Evolutionary conservation across 306 rosid genomes (phyloP).

Genomic region (Pachyrhizus erosus): DNA sequence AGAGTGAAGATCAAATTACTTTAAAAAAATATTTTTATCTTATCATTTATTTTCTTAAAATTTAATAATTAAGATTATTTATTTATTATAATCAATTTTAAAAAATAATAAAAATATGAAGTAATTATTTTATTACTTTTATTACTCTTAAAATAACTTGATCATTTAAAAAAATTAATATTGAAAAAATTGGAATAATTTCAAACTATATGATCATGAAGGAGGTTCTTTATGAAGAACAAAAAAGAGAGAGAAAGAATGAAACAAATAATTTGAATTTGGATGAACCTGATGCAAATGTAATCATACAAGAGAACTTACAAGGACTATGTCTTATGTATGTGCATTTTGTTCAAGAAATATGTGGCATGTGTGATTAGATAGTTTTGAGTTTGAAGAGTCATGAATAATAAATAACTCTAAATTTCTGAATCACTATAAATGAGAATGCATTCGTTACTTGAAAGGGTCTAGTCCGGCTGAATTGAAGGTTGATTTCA

Average conservation of each 20-base stretch:
- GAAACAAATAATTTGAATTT: background rate
- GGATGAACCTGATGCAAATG: constrained; percentile 4
- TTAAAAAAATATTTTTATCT: too few relatives aligned
- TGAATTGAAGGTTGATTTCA: constrained; percentile 68
- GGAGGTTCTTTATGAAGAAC: background rate
- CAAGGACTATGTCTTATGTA: background rate
- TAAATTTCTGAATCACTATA: constrained; percentile 18
- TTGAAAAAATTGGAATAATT: background rate
- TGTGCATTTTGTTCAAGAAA: background rate
- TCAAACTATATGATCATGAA: background rate
- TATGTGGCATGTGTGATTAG: background rate
- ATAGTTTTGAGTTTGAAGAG: background rate
- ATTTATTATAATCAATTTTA: too few relatives aligned
- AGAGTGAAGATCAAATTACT: too few relatives aligned
- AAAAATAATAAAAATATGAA: too few relatives aligned
- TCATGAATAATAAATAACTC: background rate
- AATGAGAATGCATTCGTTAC: constrained; percentile 47
- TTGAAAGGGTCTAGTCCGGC: constrained; percentile 64
- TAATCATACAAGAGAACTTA: background rate
- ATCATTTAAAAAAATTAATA: background rate
- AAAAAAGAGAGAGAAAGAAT: background rate
- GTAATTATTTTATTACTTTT: too few relatives aligned
- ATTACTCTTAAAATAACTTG: too few relatives aligned
- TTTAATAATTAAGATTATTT: too few relatives aligned
- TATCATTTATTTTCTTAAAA: too few relatives aligned